A percentile compares a stretch with the other conserved stretches of the same genome.
Evolutionary conservation across 345 rosid species (phyloP).

Genomic region (Anastatica hierochuntica): DNA sequence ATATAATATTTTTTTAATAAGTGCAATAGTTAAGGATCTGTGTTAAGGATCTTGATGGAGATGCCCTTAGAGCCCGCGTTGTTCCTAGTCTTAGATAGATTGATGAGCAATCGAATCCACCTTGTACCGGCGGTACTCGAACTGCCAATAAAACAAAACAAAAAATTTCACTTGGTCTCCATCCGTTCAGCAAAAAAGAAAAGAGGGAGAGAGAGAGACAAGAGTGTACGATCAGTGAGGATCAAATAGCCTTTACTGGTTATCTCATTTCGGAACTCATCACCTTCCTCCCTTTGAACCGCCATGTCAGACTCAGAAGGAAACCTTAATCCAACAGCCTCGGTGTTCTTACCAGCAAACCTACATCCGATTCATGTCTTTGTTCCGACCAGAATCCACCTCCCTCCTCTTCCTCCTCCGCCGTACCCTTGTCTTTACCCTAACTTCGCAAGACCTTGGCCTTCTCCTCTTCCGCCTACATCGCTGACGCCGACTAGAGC

Average conservation of each 20-base stretch:
- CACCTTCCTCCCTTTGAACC: neutral
- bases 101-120: too few species aligned
- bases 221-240: conserved; percentile 6
- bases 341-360: conserved; percentile 51
- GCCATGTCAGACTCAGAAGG: conserved; percentile 13
- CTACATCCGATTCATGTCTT: conserved; percentile 14
- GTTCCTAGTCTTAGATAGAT: too few species aligned
- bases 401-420: conserved; percentile 23
- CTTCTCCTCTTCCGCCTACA: conserved; percentile 25
- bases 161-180: conserved; percentile 4
- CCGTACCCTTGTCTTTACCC: conserved; percentile 7
- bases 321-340: conserved; percentile 37
- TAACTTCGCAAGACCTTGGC: too few species aligned
- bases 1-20: too few species aligned
- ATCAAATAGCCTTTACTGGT: conserved; percentile 1
- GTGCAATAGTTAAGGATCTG: too few species aligned
- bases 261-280: too few species aligned
- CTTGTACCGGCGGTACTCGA: neutral
- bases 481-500: conserved; percentile 51
- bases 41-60: too few species aligned
- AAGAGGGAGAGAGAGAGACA: neutral
- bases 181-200: neutral
- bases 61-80: too few species aligned
- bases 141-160: neutral
- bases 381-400: conserved; percentile 30